Evolutionary conservation across 2,329 filamentous ascomycete species (phyloP), one percentile per base, ranked within the genome.

Genomic region (Penicillium sp.): DNA sequence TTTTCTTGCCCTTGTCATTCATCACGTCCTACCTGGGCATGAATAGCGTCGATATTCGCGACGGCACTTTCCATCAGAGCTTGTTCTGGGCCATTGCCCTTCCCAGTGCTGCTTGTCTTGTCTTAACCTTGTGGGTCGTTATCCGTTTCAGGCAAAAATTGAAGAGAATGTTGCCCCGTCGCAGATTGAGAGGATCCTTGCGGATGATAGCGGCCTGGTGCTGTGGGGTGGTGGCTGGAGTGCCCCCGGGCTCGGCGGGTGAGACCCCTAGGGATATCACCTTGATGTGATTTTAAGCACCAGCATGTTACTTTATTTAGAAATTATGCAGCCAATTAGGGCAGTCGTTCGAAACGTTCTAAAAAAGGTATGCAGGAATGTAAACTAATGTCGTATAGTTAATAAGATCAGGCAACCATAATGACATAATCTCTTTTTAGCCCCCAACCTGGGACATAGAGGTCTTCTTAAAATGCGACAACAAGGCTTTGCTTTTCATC

Each of bases 1-100:
- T 68, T 4, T 70, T 70, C 46, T 46, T 69, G 33, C 68, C 68
- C 2, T 44, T 69, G 20, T 66, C 64, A 5, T 70, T 70, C 31
- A 53, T 70, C 24, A 59, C 67, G 1, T 58, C 62, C 43, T 69
- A 66, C 46, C 43, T 71, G n/a, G 65, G 67, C 27, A 70, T 70
- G 68, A 68, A 67, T 25, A 57, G 57, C 0, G 44, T 28, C 2
- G 65, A 65, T 46, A 66, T 69, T 10, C 56, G 63, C 4, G 50
- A 67, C 13, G 63, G 55, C 38, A 27, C 31, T 2, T 42, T 40
- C 5, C 39, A 44, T 0, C 60, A 67, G 53, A 40, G 39, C 6
- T 44, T 64, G 3, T 69, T 68, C 27, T 68, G 65, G 66, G 36
- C 10, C 0, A 30, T 56, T 13, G 44, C 58, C 4, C 13, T 53